Percentiles rank a stretch among this genome's conserved stretches.
phyloP scores from a whole-genome alignment of 352 stramenopile genomes.

The Phytopythium delawarense region DNA sequence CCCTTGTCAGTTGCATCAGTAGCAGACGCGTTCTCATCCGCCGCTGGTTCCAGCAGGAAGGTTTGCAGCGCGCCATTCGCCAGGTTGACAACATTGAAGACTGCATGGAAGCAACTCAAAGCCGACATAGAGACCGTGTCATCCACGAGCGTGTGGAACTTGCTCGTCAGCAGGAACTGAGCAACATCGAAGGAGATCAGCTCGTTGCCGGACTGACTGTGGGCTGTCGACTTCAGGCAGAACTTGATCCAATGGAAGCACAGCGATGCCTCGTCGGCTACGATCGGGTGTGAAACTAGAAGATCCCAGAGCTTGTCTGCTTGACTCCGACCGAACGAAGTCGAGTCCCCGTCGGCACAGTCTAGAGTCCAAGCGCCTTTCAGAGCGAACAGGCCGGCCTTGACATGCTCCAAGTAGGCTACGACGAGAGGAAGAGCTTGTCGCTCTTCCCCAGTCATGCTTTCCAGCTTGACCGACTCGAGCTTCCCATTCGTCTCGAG shows the following conservation, averaged over 20 bases:
- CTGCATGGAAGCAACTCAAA: slow-evolving; percentile 61
- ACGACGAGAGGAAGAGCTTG: slow-evolving; percentile 13
- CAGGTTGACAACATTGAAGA: slow-evolving; percentile 66
- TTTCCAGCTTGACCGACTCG: slow-evolving; percentile 6
- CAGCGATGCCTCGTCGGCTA: slow-evolving; percentile 46
- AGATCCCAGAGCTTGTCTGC: slow-evolving; percentile 42
- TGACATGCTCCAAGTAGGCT: slow-evolving; percentile 27
- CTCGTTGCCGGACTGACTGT: not conserved
- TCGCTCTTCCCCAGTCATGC: slow-evolving; percentile 11
- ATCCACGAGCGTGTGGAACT: slow-evolving; percentile 35
- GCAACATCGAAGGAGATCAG: slow-evolving; percentile 25
- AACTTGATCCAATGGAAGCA: slow-evolving; percentile 78
- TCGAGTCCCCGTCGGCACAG: not conserved
- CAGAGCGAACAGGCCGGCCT: slow-evolving; percentile 51
- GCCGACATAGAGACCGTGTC: slow-evolving; percentile 37
- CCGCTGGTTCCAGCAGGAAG: slow-evolving; percentile 9
- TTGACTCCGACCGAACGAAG: slow-evolving; percentile 13
- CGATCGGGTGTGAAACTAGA: slow-evolving; percentile 27
- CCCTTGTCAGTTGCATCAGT: slow-evolving; percentile 11
- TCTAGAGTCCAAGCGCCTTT: slow-evolving; percentile 53
- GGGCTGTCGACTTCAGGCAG: slow-evolving; percentile 37
- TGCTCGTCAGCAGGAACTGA: slow-evolving; percentile 29
- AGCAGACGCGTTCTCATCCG: not conserved
- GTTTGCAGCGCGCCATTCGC: slow-evolving; percentile 29
- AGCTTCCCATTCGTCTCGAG: slow-evolving; percentile 1